Evolutionary conservation across 768 basidiomycete species (phyloP).

Genomic region (Russula griseocarnosa): DNA sequence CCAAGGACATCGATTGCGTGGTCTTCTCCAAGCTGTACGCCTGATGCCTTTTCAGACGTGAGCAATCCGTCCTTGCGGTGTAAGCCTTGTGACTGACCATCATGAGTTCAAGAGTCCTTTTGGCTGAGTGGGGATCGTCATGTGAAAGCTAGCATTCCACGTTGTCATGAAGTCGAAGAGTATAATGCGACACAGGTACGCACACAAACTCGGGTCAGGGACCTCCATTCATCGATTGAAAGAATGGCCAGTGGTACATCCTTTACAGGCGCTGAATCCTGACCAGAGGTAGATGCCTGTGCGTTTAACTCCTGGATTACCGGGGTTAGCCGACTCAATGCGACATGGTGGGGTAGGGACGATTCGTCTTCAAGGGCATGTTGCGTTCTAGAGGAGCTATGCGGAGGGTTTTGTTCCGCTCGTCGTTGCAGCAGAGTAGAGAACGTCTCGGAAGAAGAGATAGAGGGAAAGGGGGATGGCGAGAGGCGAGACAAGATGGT

Average conservation of each 20-base stretch:
- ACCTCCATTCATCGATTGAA: conserved; percentile 43
- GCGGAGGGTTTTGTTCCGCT: not conserved
- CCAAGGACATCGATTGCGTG: conserved; percentile 31
- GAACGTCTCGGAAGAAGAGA: not conserved
- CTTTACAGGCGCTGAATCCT: not conserved
- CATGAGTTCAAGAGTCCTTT: conserved; percentile 53
- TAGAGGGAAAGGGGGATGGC: not conserved
- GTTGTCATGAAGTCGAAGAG: conserved; percentile 1
- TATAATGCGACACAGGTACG: conserved; percentile 42
- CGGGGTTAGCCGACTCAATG: not conserved
- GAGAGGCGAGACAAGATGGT: conserved; percentile 32
- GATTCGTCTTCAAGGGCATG: not conserved
- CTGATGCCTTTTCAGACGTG: conserved; percentile 7
- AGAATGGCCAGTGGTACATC: conserved; percentile 37
- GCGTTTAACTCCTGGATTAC: conserved; percentile 1
- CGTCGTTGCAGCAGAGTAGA: conserved; percentile 17
- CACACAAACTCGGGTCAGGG: conserved; percentile 51
- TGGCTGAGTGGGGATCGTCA: conserved; percentile 48
- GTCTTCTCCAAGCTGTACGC: conserved; percentile 30
- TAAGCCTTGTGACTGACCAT: conserved; percentile 34
- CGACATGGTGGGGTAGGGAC: conserved; percentile 4
- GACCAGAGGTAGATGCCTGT: not conserved
- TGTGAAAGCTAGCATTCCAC: conserved; percentile 41
- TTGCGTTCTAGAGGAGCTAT: not conserved
- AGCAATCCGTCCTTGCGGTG: not conserved